phyloP scores from a whole-genome alignment of 495 filamentous ascomycete species.

The Talaromyces nanjingensis region DNA sequence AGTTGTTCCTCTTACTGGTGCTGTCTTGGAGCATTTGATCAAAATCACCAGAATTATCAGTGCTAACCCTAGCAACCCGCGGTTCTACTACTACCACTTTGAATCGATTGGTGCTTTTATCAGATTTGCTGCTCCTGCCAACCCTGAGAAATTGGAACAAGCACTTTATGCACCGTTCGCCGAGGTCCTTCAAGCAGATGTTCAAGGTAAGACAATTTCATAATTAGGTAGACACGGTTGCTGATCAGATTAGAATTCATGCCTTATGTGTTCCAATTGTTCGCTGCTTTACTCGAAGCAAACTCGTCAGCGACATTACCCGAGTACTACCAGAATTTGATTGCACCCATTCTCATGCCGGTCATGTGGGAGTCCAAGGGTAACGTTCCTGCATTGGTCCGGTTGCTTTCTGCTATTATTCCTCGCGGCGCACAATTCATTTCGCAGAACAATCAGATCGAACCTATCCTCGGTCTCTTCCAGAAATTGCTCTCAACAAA shows the following conservation, averaged over 20 bases:
- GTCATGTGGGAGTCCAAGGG: constrained; percentile 81
- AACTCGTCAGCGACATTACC: constrained; percentile 68
- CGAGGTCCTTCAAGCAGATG: constrained; percentile 66
- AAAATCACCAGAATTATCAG: constrained; percentile 83
- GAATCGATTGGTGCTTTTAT: constrained; percentile 95
- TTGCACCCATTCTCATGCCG: constrained; percentile 67
- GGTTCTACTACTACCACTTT: constrained; percentile 98
- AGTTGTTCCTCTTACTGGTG: constrained; percentile 60
- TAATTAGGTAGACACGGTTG: background rate
- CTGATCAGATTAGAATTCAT: constrained; percentile 63
- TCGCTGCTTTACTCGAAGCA: constrained; percentile 79
- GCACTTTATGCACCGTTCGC: constrained; percentile 73
- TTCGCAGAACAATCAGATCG: constrained; percentile 65
- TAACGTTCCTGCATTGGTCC: constrained; percentile 84
- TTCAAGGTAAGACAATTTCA: constrained; percentile 53
- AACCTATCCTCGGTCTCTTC: constrained; percentile 82
- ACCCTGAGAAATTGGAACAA: constrained; percentile 66
- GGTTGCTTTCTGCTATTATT: constrained; percentile 78
- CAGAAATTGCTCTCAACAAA: constrained; percentile 74
- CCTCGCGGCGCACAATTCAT: constrained; percentile 66
- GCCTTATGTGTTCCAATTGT: constrained; percentile 94
- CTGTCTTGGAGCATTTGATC: constrained; percentile 68
- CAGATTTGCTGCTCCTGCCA: constrained; percentile 61
- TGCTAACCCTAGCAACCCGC: constrained; percentile 90
- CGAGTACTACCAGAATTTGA: constrained; percentile 66